phyloP scores from a whole-genome alignment of 192 early-diverging fungal species.

The Coemansia sp. region DNA sequence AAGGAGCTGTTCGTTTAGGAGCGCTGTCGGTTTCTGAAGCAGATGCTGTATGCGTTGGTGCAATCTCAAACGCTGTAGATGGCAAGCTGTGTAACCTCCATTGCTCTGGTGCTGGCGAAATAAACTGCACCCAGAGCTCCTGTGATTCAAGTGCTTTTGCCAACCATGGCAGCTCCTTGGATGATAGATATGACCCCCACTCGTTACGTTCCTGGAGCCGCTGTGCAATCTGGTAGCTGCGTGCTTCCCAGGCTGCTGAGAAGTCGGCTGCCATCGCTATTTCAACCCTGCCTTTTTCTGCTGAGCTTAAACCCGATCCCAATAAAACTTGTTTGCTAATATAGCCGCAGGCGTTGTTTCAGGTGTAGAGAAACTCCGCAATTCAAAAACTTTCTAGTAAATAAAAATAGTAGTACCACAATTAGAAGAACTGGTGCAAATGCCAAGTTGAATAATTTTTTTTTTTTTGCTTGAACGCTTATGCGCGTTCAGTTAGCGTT shows the following conservation, averaged over 20 bases:
- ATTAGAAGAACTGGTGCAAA: no score
- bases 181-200: constrained; percentile 35
- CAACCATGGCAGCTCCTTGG: constrained; percentile 36
- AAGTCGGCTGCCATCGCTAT: constrained; percentile 8
- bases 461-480: no score
- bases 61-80: constrained; percentile 22
- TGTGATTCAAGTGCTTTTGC: constrained; percentile 34
- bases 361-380: no score
- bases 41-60: not conserved
- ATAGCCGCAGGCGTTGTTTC: not conserved
- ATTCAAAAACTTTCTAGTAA: no score
- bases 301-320: not conserved
- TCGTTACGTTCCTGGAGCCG: constrained; percentile 33
- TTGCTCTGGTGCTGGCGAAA: constrained; percentile 46
- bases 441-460: no score
- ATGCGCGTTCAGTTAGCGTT: no score
- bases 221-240: constrained; percentile 49
- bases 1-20: constrained; percentile 20
- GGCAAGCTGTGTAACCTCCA: constrained; percentile 41
- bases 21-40: not conserved
- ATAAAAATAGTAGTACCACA: no score
- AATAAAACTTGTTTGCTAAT: not conserved
- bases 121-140: constrained; percentile 49
- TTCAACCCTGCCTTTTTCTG: not conserved
- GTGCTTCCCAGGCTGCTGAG: constrained; percentile 22